These are phyloP conservation scores for Phaeosphaeria sp. DNA, from an alignment of 2,329 filamentous ascomycete genomes.

Conservation along the genomic window DNA sequence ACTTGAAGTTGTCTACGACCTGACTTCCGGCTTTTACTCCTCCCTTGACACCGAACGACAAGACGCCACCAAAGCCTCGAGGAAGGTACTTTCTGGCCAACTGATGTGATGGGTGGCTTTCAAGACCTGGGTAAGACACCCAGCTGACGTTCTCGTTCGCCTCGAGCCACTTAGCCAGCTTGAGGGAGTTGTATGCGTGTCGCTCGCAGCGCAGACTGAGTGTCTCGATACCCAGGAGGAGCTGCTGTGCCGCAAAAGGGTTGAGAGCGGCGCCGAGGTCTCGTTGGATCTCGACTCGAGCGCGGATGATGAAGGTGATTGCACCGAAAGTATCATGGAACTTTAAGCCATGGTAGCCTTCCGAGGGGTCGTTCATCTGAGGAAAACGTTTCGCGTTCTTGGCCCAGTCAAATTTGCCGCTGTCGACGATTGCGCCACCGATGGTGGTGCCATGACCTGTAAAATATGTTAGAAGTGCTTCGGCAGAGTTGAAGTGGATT, in stretches of 20 bases:
- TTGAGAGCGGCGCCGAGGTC: conserved; percentile 84
- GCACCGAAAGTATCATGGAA: conserved; percentile 93
- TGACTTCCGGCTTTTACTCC: conserved; percentile 82
- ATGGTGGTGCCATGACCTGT: conserved; percentile 82
- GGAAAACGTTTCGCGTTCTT: conserved; percentile 85
- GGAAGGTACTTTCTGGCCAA: conserved; percentile 86
- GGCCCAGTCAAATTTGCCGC: conserved; percentile 94
- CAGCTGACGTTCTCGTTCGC: conserved; percentile 83
- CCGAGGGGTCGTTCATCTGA: conserved; percentile 86
- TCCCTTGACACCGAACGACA: conserved; percentile 93
- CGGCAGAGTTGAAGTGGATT: neutral
- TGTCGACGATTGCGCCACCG: conserved; percentile 83
- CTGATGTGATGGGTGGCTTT: conserved; percentile 80
- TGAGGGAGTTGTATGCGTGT: conserved; percentile 82
- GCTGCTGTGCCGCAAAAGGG: conserved; percentile 91
- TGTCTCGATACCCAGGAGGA: conserved; percentile 88
- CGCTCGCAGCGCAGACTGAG: conserved; percentile 85
- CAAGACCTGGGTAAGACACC: conserved; percentile 92
- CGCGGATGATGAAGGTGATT: conserved; percentile 81
- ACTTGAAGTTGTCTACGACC: conserved; percentile 91
- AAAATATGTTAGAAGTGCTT: neutral
- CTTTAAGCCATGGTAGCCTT: conserved; percentile 90
- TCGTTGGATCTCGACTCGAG: conserved; percentile 87
- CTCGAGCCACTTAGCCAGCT: conserved; percentile 83
- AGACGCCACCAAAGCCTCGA: conserved; percentile 84